Evolutionary conservation across 805 yeast species (phyloP), one percentile per base, ranked within the genome.

Genomic region (Candida schatavii): DNA sequence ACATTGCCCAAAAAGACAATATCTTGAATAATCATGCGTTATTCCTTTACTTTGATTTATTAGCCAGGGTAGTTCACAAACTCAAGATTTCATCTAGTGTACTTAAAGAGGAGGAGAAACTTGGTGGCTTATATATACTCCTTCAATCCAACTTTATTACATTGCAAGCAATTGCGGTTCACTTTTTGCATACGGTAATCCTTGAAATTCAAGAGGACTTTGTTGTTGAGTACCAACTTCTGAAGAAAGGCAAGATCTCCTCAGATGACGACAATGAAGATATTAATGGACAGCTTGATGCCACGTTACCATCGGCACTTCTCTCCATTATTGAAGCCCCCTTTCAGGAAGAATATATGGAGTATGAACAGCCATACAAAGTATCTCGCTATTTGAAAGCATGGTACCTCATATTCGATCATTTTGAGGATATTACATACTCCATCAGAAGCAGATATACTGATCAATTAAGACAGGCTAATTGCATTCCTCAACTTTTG

Each of bases 371-470:
- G 5, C 35, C 35, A 6, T 26, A 39, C 14, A 44, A 18, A 2
- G 50, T 70, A 35, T 54, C 72, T 22, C 65, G 58, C 17, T 84
- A 76, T 54, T 49, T 84, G 26, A 83, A 86, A 82, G 65, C 79
- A 42, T 89, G 95, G 95, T 65, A 63, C 46, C 64, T 87, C 41
- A 59, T 85, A 0, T 70, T 85, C 47, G 66, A 64, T 22, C 80
- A 80, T 57, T 85, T 88, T 55, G 71, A 74, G 39, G 78, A 80
- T 44, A 74, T 85, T 4, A 78, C 93, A 1, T 80, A 78, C 48
- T 75, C 77, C 31, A 70, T 88, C 48, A 73, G 89, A 43, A 72
- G 77, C 35, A 67, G 72, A 33, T 85, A 84, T 51, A 74, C 83
- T 27, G 68, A 64, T 17, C 83, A 84, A 48, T 56, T 88, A 42